Evolutionary conservation across 208 protist genomes (phyloP).

Genomic region (Wallacemonas sp.): DNA sequence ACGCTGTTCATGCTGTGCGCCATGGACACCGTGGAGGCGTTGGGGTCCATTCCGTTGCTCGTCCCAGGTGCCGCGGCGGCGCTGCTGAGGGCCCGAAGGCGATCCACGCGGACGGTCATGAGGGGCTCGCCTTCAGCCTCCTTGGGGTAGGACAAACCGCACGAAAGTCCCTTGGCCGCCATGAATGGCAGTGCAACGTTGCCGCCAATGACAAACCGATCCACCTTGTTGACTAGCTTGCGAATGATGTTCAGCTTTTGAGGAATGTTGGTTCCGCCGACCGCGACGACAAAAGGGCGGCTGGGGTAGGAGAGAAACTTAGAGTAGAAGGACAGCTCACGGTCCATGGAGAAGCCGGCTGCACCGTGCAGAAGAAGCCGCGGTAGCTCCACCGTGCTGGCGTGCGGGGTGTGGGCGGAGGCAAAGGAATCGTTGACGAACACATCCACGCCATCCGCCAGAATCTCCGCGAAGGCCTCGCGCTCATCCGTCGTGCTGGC

Average conservation of each 20-base stretch:
- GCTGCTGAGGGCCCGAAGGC: neutral
- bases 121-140: conserved; percentile 23
- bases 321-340: conserved; percentile 76
- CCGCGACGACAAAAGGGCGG: conserved; percentile 48
- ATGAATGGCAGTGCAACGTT: conserved; percentile 70
- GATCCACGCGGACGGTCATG: conserved; percentile 12
- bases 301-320: conserved; percentile 66
- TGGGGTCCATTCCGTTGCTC: neutral
- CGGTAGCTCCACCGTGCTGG: conserved; percentile 71
- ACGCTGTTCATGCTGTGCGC: conserved; percentile 9
- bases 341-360: conserved; percentile 70
- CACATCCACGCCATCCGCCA: conserved; percentile 57
- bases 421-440: conserved; percentile 87
- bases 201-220: conserved; percentile 71
- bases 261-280: conserved; percentile 52
- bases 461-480: conserved; percentile 53
- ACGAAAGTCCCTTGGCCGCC: conserved; percentile 46
- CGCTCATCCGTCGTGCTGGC: conserved; percentile 48
- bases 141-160: conserved; percentile 29
- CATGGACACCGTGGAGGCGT: neutral
- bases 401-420: conserved; percentile 43
- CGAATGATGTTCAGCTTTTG: conserved; percentile 66
- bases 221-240: conserved; percentile 62
- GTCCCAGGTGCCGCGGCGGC: neutral
- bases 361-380: conserved; percentile 70